Conservation (phyloP, 257 asterid genomes). For the Lantana camara region DNA sequence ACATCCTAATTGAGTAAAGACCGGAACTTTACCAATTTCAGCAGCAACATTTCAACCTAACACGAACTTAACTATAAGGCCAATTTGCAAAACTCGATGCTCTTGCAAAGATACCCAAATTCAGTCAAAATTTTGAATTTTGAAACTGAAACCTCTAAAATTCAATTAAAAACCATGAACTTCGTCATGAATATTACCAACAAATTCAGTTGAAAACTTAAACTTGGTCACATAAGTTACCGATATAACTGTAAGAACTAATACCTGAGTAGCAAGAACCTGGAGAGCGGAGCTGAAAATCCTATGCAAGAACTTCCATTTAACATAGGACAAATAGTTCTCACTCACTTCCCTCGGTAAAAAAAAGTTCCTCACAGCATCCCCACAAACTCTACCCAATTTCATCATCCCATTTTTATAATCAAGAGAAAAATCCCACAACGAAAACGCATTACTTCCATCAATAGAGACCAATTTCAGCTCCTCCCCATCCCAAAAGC, state of each 20-base stretch:
- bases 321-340: slow-evolving; percentile 82
- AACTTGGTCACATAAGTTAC: too few relatives aligned
- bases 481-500: slow-evolving; percentile 73
- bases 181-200: too few relatives aligned
- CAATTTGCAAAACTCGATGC: slow-evolving; percentile 3
- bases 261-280: slow-evolving; percentile 97
- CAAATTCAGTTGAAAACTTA: too few relatives aligned
- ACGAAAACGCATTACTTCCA: slow-evolving; percentile 45
- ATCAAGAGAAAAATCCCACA: slow-evolving; percentile 44
- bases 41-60: slow-evolving; percentile 2
- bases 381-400: slow-evolving; percentile 43
- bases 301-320: slow-evolving; percentile 94
- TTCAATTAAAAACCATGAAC: too few relatives aligned
- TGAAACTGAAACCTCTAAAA: too few relatives aligned
- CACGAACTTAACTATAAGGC: not conserved
- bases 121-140: not conserved
- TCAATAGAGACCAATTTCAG: slow-evolving; percentile 56
- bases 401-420: slow-evolving; percentile 55
- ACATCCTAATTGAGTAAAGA: not conserved
- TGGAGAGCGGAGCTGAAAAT: slow-evolving; percentile 94
- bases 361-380: slow-evolving; percentile 62
- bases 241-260: too few relatives aligned
- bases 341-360: slow-evolving; percentile 71
- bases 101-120: not conserved
- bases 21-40: not conserved